phyloP scores from a whole-genome alignment of 2,329 filamentous ascomycete species.

The Aspergillus japonicus region DNA sequence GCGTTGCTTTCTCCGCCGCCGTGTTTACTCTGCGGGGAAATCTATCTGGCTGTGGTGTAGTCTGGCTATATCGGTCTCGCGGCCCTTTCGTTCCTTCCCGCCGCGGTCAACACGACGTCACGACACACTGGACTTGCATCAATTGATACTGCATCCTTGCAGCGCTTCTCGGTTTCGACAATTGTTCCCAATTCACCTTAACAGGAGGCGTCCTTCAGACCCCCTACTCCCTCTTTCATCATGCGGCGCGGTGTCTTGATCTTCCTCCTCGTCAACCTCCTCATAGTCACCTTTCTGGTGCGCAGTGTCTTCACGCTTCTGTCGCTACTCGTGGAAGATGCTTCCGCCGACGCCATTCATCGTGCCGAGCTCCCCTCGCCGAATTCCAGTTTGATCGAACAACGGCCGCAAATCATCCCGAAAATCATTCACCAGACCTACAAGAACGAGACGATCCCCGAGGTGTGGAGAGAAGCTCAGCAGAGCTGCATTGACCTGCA shows the following conservation, averaged over 20 bases:
- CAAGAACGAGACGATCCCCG: slow-evolving; percentile 67
- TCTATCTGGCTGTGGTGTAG: not conserved
- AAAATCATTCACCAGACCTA: slow-evolving; percentile 79
- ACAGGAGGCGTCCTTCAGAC: slow-evolving; percentile 4
- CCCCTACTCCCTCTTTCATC: slow-evolving; percentile 26
- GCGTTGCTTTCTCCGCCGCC: slow-evolving; percentile 3
- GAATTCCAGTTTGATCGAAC: slow-evolving; percentile 59
- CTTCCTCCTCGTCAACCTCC: slow-evolving; percentile 64
- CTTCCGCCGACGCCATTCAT: slow-evolving; percentile 64
- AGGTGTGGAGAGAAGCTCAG: slow-evolving; percentile 64
- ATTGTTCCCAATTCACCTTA: not conserved
- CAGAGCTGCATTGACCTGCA: slow-evolving; percentile 67
- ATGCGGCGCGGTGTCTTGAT: slow-evolving; percentile 63
- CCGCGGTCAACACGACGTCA: slow-evolving; percentile 8
- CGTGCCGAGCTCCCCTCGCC: slow-evolving; percentile 65
- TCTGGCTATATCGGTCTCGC: slow-evolving; percentile 3
- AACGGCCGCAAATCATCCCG: slow-evolving; percentile 63
- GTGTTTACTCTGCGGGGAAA: not conserved
- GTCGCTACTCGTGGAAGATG: slow-evolving; percentile 67
- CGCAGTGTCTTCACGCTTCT: slow-evolving; percentile 70
- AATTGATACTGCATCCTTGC: slow-evolving; percentile 2
- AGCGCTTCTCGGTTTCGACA: not conserved
- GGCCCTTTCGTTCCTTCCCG: not conserved
- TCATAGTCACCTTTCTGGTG: slow-evolving; percentile 64
- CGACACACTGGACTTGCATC: slow-evolving; percentile 6